phyloP scores from a whole-genome alignment of 2,329 filamentous ascomycete genomes.

The Scedosporium aurantiacum region DNA sequence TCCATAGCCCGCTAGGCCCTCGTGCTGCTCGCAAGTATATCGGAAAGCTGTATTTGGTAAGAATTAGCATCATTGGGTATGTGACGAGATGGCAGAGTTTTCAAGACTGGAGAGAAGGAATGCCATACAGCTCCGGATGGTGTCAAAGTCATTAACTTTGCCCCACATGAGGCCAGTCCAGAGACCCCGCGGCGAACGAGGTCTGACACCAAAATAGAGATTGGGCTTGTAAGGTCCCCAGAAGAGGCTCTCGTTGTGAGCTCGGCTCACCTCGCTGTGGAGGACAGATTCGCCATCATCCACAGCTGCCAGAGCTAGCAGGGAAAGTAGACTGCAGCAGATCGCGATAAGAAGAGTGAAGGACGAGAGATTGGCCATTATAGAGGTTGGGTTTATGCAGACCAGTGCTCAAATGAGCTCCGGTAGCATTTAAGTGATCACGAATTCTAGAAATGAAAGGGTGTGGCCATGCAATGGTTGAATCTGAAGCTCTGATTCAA shows the following conservation, averaged over 20 bases:
- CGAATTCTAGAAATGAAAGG: not conserved
- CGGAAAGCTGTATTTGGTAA: slow-evolving; percentile 53
- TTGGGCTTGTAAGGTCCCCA: slow-evolving; percentile 96
- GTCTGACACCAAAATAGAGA: slow-evolving; percentile 83
- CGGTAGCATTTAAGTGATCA: not conserved
- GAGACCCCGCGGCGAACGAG: slow-evolving; percentile 70
- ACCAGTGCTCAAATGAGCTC: not conserved
- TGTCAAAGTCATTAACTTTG: slow-evolving; percentile 66
- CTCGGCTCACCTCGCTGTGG: slow-evolving; percentile 36
- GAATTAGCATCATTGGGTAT: not conserved
- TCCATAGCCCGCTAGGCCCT: slow-evolving; percentile 88
- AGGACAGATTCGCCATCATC: slow-evolving; percentile 27
- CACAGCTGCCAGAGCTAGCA: slow-evolving; percentile 10
- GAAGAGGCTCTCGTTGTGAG: slow-evolving; percentile 73
- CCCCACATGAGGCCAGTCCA: slow-evolving; percentile 82
- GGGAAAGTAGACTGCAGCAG: not conserved
- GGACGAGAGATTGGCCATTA: not conserved
- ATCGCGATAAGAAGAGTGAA: not conserved
- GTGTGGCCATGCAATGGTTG: not conserved
- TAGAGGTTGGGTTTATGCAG: not conserved
- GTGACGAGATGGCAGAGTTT: not conserved
- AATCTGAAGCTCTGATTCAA: not conserved
- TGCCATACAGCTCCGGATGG: slow-evolving; percentile 66
- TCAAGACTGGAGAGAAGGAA: slow-evolving; percentile 25
- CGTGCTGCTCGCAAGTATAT: slow-evolving; percentile 92